phyloP scores from a whole-genome alignment of 768 basidiomycete genomes.

The Amanita exitialis region DNA sequence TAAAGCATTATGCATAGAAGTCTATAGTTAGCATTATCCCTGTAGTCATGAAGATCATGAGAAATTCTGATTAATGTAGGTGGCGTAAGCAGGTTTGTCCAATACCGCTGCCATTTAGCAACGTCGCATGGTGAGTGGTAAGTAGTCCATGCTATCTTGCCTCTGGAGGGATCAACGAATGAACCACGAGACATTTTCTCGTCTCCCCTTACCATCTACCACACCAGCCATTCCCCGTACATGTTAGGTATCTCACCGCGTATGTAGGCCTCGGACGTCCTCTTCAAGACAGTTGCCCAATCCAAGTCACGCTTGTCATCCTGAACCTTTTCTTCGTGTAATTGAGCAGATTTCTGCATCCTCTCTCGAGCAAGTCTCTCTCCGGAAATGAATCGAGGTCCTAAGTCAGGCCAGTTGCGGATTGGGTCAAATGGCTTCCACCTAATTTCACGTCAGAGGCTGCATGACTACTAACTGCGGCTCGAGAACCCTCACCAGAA shows the following conservation, averaged over 20 bases:
- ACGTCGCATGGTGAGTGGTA: not conserved
- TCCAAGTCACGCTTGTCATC: constrained; percentile 75
- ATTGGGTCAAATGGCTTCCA: constrained; percentile 92
- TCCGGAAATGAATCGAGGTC: constrained; percentile 63
- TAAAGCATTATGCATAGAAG: not conserved
- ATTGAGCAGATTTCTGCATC: constrained; percentile 16
- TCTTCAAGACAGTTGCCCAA: constrained; percentile 92
- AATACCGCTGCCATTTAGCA: not conserved
- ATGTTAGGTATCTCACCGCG: constrained; percentile 89
- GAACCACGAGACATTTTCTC: not conserved
- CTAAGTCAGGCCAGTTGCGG: constrained; percentile 95
- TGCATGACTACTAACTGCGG: not conserved
- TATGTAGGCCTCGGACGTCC: constrained; percentile 90
- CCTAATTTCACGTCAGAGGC: constrained; percentile 33
- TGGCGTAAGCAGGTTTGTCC: not conserved
- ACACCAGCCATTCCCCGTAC: constrained; percentile 79
- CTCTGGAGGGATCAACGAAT: not conserved
- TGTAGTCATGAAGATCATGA: not conserved
- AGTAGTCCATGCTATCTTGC: not conserved
- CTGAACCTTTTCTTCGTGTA: constrained; percentile 32
- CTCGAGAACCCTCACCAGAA: constrained; percentile 50
- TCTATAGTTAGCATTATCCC: not conserved
- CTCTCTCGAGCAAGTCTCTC: constrained; percentile 56
- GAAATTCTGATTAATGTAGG: not conserved
- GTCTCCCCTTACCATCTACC: constrained; percentile 19